Evolutionary conservation across 805 yeast species (phyloP).

Genomic region (Cyberlindnera euphorbiiphila): DNA sequence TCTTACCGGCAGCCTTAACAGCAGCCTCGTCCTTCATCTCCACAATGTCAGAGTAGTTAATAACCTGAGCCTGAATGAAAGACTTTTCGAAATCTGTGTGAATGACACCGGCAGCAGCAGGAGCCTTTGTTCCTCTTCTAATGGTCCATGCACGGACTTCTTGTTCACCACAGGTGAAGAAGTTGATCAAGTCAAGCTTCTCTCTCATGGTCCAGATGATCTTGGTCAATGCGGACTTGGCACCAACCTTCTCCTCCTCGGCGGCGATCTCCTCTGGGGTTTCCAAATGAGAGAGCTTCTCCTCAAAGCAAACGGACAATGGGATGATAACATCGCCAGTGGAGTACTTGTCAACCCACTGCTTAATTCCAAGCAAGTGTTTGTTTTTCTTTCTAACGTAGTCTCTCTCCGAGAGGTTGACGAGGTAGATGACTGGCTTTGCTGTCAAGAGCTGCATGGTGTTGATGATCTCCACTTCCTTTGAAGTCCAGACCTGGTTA

Average conservation of each 20-base stretch:
- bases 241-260: slow-evolving; percentile 70
- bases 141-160: slow-evolving; percentile 99
- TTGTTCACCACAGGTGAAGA: slow-evolving; percentile 93
- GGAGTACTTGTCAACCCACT: slow-evolving; percentile 86
- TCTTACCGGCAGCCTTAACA: slow-evolving; percentile 85
- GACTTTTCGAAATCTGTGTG: slow-evolving; percentile 95
- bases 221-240: slow-evolving; percentile 78
- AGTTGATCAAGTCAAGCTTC: slow-evolving; percentile 82
- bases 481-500: slow-evolving; percentile 80
- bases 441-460: slow-evolving; percentile 85
- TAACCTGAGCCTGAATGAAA: slow-evolving; percentile 90
- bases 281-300: slow-evolving; percentile 83
- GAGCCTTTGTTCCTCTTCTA: slow-evolving; percentile 87
- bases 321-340: slow-evolving; percentile 93
- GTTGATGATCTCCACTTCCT: slow-evolving; percentile 91
- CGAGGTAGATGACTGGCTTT: slow-evolving; percentile 89
- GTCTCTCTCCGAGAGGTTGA: slow-evolving; percentile 87
- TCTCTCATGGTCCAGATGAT: slow-evolving; percentile 85
- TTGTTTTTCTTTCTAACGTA: slow-evolving; percentile 86
- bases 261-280: slow-evolving; percentile 76
- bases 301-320: slow-evolving; percentile 88
- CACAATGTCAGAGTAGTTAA: slow-evolving; percentile 75
- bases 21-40: slow-evolving; percentile 77
- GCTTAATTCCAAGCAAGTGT: slow-evolving; percentile 73
- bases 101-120: slow-evolving; percentile 98